Conservation (phyloP, 1,139 yeast species). For the Yamadazyma spencermartinsiae region DNA sequence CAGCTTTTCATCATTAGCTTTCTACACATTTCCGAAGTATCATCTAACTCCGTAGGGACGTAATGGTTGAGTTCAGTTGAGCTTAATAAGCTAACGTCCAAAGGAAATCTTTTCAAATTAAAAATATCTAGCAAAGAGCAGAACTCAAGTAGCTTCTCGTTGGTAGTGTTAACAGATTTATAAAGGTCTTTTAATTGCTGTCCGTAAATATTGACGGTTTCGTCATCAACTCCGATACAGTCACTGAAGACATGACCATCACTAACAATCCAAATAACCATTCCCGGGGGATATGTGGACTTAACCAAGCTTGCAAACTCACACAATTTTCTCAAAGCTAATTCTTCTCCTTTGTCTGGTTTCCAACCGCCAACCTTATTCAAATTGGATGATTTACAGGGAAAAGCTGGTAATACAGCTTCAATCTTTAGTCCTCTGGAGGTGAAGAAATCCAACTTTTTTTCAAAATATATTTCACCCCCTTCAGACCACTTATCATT, state of each 20-base stretch:
- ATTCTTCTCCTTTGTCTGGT: constrained; percentile 52
- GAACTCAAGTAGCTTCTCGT: constrained; percentile 29
- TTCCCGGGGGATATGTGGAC: constrained; percentile 53
- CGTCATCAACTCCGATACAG: constrained; percentile 57
- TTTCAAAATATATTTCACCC: constrained; percentile 43
- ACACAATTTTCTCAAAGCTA: constrained; percentile 36
- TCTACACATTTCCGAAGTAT: constrained; percentile 37
- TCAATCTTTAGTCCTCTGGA: constrained; percentile 48
- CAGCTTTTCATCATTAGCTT: constrained; percentile 38
- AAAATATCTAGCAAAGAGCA: constrained; percentile 40
- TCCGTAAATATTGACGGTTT: constrained; percentile 50
- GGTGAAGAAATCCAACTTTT: constrained; percentile 48
- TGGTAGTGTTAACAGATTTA: constrained; percentile 25
- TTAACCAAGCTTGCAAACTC: constrained; percentile 33
- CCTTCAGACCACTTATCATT: constrained; percentile 51
- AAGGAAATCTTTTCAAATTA: constrained; percentile 20
- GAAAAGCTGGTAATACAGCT: constrained; percentile 64
- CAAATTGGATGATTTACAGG: constrained; percentile 59
- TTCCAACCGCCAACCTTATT: constrained; percentile 51
- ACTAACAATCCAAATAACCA: constrained; percentile 56
- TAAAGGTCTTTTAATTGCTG: constrained; percentile 43
- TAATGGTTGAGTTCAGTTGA: constrained; percentile 30
- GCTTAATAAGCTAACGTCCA: constrained; percentile 20
- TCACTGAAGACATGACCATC: constrained; percentile 70
- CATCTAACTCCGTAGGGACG: constrained; percentile 35